Percentiles rank a stretch among this genome's conserved stretches.
Evolutionary conservation across 805 yeast species (phyloP).

Genomic region (Candida chilensis): DNA sequence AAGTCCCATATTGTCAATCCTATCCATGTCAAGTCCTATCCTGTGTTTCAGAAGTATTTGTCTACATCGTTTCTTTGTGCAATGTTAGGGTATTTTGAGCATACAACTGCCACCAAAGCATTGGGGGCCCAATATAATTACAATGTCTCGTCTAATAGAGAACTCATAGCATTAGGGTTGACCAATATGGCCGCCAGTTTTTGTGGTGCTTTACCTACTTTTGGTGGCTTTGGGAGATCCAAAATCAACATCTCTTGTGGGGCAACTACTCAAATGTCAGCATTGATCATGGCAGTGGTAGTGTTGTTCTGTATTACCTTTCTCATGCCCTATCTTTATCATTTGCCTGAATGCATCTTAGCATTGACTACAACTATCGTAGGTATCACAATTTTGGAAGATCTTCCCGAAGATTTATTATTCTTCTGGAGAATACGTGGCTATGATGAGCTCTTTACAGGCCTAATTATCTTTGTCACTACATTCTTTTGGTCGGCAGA

Average conservation of each 20-base stretch:
- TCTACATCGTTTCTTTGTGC: conserved; percentile 74
- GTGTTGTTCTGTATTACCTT: conserved; percentile 58
- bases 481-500: conserved; percentile 45
- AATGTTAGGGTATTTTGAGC: conserved; percentile 83
- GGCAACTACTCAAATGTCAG: conserved; percentile 80
- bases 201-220: conserved; percentile 75
- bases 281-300: conserved; percentile 69
- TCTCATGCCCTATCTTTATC: conserved; percentile 55
- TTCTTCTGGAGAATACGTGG: conserved; percentile 74
- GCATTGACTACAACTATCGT: conserved; percentile 75
- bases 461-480: conserved; percentile 51
- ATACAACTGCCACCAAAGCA: conserved; percentile 87
- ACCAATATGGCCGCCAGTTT: conserved; percentile 59
- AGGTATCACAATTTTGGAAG: conserved; percentile 71
- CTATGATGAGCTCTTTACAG: conserved; percentile 64
- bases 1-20: conserved; percentile 51
- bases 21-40: conserved; percentile 32
- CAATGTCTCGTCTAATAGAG: conserved; percentile 80
- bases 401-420: conserved; percentile 67
- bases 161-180: conserved; percentile 80
- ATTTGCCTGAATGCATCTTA: conserved; percentile 70
- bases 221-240: conserved; percentile 95
- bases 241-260: conserved; percentile 84
- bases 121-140: conserved; percentile 65
- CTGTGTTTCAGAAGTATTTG: conserved; percentile 44